These are phyloP conservation scores for Pseudogymnoascus sp. DNA, from an alignment of 2,329 filamentous ascomycete species.

Conservation along the genomic window DNA sequence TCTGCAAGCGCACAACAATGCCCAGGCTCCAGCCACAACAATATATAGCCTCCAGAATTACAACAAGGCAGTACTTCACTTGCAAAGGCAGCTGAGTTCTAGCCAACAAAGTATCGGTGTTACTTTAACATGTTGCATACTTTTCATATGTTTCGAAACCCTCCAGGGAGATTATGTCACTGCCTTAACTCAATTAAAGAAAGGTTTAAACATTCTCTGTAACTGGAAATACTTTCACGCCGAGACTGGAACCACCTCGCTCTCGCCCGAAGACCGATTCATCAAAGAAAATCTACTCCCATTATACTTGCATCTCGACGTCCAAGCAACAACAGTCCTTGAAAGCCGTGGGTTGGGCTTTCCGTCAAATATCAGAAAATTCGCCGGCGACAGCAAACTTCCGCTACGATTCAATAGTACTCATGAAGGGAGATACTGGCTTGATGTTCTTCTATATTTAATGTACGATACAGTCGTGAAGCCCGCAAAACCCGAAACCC, in stretches of 20 bases:
- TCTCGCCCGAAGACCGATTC: background rate
- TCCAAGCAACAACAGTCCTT: background rate
- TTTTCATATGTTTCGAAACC: background rate
- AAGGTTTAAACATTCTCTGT: slow-evolving; percentile 10
- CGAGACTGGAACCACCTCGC: background rate
- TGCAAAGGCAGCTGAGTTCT: background rate
- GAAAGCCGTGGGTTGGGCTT: background rate
- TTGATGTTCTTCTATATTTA: background rate
- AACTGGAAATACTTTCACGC: background rate
- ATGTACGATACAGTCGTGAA: background rate
- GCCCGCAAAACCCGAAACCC: background rate
- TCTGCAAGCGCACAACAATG: background rate
- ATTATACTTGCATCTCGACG: background rate
- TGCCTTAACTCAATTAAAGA: background rate
- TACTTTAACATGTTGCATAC: background rate
- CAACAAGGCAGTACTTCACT: background rate
- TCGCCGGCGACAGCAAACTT: background rate
- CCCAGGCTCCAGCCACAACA: background rate
- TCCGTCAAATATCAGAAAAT: background rate
- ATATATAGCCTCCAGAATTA: background rate
- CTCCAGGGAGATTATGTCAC: slow-evolving; percentile 2
- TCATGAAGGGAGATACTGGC: background rate
- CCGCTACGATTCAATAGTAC: background rate
- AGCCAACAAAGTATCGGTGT: background rate
- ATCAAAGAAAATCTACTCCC: background rate